Evolutionary conservation across 148 eudicot species (phyloP), one percentile per base, ranked within the genome.

Genomic region (Mesembryanthemum crystallinum): DNA sequence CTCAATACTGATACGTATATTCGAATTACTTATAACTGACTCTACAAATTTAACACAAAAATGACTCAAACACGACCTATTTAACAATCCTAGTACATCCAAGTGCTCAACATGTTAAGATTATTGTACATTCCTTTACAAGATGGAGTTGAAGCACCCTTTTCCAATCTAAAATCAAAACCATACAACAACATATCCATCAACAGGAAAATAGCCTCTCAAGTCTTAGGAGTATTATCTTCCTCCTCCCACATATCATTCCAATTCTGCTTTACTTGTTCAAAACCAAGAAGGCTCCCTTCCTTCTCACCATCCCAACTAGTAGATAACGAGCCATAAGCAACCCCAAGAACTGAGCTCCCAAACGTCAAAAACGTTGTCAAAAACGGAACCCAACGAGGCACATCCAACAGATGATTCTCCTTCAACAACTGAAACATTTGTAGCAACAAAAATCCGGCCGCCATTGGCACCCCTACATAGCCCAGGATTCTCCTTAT

Each of bases 171-270:
- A 64, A 64, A 32, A 17, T 15, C 20, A 29, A 73, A 58, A 72
- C 29, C 28, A 8, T n/a, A 27, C 8, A 10, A 62, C 24, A 73
- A 28, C 35, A 23, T 9, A 1, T 4, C 2, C 24, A 33, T 3
- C 18, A 33, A 17, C 21, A 15, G 11, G 7, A 0, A 20, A 3
- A 1, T 21, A 27, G 8, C 13, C 23, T 35, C 3, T 64, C n/a
- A 70, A 18, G 42, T 52, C 47, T 69, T 80, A 42, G n/a, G n/a
- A n/a, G 52, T 73, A 47, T 76, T 73, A 3, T 86, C 86, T 54
- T 94, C 97, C 42, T 87, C 91, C 69, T 83, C 85, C 98, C 98
- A 94, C 89, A 94, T 85, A 70, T 88, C 89, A 70, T n/a, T 83
- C 98, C 95, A 94, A 82, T 92, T 94, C 57, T 67, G 69, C 66